Evolutionary conservation across 2,329 filamentous ascomycete genomes (phyloP).

Genomic region (Fusarium sp.): DNA sequence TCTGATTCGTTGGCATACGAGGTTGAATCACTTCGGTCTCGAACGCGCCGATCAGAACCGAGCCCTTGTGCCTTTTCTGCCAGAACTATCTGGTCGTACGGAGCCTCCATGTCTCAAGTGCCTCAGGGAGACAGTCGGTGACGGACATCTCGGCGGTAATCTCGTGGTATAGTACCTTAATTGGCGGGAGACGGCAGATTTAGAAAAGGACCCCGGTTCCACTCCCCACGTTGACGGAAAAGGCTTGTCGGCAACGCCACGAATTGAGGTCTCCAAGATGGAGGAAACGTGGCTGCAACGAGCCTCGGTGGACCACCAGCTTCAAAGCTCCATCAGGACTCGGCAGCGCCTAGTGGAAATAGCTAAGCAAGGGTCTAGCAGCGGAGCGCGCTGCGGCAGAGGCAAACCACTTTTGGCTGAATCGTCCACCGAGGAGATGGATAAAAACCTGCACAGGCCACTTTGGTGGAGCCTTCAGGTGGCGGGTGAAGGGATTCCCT

Average conservation of each 20-base stretch:
- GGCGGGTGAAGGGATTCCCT: constrained; percentile 12
- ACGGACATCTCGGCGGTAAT: constrained; percentile 9
- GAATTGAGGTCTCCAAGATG: constrained; percentile 10
- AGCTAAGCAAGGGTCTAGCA: constrained; percentile 12
- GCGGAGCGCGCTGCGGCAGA: constrained; percentile 38
- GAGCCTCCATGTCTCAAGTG: neutral
- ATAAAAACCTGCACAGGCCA: constrained; percentile 28
- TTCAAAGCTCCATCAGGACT: constrained; percentile 10
- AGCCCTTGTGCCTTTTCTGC: constrained; percentile 7
- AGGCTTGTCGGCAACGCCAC: constrained; percentile 34
- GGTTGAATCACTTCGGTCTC: constrained; percentile 21
- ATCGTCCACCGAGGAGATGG: constrained; percentile 15
- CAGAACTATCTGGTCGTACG: constrained; percentile 1
- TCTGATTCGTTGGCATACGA: constrained; percentile 14
- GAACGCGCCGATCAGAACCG: constrained; percentile 22
- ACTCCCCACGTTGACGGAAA: constrained; percentile 15
- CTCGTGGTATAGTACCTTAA: neutral
- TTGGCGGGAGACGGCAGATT: constrained; percentile 9
- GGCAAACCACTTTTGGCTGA: constrained; percentile 18
- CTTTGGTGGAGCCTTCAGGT: constrained; percentile 10
- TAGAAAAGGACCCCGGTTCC: constrained; percentile 12
- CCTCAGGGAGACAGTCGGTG: constrained; percentile 26
- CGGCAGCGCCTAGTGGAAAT: constrained; percentile 31
- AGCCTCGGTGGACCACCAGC: constrained; percentile 2
- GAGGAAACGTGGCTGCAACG: constrained; percentile 43